phyloP scores from a whole-genome alignment of 306 rosid genomes.

The Sicyos baderoa region DNA sequence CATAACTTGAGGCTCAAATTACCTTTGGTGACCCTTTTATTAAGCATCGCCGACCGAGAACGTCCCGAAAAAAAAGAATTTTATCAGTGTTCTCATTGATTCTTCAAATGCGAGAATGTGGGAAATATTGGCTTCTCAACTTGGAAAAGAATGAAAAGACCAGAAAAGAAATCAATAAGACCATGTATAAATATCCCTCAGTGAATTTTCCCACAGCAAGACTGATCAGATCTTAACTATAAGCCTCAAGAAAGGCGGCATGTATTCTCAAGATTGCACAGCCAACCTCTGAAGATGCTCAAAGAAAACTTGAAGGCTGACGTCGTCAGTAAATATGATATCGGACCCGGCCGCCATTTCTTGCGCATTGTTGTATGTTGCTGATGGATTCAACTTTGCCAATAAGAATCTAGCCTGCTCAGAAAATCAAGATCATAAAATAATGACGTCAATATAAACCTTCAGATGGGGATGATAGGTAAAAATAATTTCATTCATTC shows the following conservation, averaged over 20 bases:
- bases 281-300: conserved; percentile 98
- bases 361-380: conserved; percentile 78
- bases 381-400: conserved; percentile 95
- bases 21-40: conserved; percentile 12
- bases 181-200: conserved; percentile 32
- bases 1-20: conserved; percentile 6
- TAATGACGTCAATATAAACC: neutral
- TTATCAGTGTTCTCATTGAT: conserved; percentile 32
- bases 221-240: conserved; percentile 28
- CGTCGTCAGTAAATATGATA: conserved; percentile 90
- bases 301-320: conserved; percentile 92
- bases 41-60: conserved; percentile 7
- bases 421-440: conserved; percentile 4
- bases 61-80: conserved; percentile 42
- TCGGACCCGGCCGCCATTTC: conserved; percentile 91
- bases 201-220: conserved; percentile 32
- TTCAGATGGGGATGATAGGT: no score
- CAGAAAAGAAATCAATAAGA: conserved; percentile 33
- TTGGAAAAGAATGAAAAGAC: conserved; percentile 40
- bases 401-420: conserved; percentile 84
- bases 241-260: conserved; percentile 24
- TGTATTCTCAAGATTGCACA: conserved; percentile 71
- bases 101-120: conserved; percentile 37
- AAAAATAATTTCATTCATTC: neutral
- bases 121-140: conserved; percentile 31